Base-by-base conservation (phyloP, 495 filamentous ascomycete genomes). In the Bryoglossum gracile region DNA sequence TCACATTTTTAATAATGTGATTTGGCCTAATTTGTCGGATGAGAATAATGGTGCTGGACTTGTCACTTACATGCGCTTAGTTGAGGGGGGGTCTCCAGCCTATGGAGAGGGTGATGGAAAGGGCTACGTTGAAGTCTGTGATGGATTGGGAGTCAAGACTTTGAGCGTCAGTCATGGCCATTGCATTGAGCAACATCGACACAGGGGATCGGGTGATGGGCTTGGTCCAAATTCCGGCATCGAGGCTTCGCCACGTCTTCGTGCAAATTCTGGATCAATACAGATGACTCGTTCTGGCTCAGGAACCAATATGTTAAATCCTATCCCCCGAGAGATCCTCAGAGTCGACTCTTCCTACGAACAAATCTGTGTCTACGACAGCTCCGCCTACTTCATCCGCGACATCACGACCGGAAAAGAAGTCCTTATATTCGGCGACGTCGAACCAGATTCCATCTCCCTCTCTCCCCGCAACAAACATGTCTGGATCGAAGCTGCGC, bases 1-100 rank as follows among this genome's bases (percentile, higher is more conserved):
- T 8, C 89, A 98, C 64, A 84, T 98, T 47, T 98, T 97, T 70
- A 98, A 98, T 67, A 89, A 95, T 60, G 65, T 96, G 36, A 94
- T 98, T 43, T 98, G 94, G 94, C 92, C 92, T 0, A 98, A 98
- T 55, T 70, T 98, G 26, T 92, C 89, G 0, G 89, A 97, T 65
- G 94, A 98, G 68, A 89, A 94, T 62, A 88, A 87, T 24, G 92
- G 94, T 11, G 88, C 89, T 19, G 94, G 94, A 2, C 70, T 98
- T 4, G 78, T 97, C 23, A 95, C 87, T 8, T 97, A 94, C 55
- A 85, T 87, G 64, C 80, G 92, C 21, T 68, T 98, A 17, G 78
- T 83, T 1, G 87, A 95, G 59, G 89, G 87, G n/a, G 89, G 89
- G 9, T 87, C 88, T 37, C 78, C 82, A 9, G 80, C 84, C 5